Percentiles rank a stretch among this genome's conserved stretches.
phyloP scores from a whole-genome alignment of 176 grass and related monocot genomes.

The Pontederia paniculata region DNA sequence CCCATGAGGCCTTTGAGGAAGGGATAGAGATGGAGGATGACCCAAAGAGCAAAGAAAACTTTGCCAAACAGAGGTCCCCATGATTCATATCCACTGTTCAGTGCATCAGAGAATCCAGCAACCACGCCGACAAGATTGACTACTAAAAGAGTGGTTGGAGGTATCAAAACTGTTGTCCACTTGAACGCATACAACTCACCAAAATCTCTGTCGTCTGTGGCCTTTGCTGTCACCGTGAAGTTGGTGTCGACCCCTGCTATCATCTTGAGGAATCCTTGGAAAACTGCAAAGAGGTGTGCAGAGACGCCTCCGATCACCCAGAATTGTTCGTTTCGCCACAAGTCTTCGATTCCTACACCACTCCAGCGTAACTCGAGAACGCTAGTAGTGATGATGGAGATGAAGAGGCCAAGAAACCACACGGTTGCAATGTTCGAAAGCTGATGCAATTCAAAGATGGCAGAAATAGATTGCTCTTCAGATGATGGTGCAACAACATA shows the following conservation, averaged over 20 bases:
- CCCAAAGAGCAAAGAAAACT: constrained; percentile 16
- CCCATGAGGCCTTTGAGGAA: constrained; percentile 18
- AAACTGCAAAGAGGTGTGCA: constrained; percentile 11
- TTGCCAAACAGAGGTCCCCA: constrained; percentile 16
- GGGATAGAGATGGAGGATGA: constrained; percentile 10
- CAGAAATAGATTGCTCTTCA: not conserved
- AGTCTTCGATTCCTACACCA: constrained; percentile 11
- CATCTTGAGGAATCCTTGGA: constrained; percentile 14
- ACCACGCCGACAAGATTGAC: constrained; percentile 11
- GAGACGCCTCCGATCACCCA: constrained; percentile 18
- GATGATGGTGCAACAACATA: too few relatives aligned
- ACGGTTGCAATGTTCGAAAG: constrained; percentile 7
- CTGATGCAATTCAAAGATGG: not conserved
- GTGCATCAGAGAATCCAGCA: constrained; percentile 9
- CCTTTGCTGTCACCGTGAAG: constrained; percentile 14
- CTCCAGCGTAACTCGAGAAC: constrained; percentile 12
- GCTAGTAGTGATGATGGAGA: constrained; percentile 11
- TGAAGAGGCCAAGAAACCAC: constrained; percentile 6
- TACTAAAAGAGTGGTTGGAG: constrained; percentile 8
- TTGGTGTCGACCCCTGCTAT: constrained; percentile 12
- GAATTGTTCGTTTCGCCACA: constrained; percentile 15
- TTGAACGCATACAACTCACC: constrained; percentile 5
- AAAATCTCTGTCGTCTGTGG: not conserved
- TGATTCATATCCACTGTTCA: constrained; percentile 13
- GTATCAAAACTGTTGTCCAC: constrained; percentile 14